A percentile compares a stretch with the other conserved stretches of the same genome.
Evolutionary conservation across 1,139 yeast genomes (phyloP).

Genomic region (Geotrichum restrictum): DNA sequence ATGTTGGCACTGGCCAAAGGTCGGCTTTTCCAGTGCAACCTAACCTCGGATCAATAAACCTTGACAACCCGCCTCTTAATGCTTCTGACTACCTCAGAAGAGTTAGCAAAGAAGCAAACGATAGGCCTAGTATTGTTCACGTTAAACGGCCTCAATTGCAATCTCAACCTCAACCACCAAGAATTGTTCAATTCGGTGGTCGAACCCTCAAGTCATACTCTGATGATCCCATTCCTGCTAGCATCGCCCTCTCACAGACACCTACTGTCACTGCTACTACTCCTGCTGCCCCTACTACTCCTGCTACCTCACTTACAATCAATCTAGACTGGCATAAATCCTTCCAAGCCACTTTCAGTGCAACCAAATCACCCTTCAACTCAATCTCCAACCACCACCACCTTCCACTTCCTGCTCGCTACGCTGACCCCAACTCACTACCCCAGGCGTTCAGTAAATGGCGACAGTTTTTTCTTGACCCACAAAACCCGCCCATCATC

Average conservation of each 20-base stretch:
- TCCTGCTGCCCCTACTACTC: neutral
- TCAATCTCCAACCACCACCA: neutral
- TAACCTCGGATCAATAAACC: slow-evolving; percentile 7
- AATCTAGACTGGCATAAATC: slow-evolving; percentile 23
- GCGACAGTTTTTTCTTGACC: slow-evolving; percentile 17
- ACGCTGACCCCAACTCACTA: slow-evolving; percentile 11
- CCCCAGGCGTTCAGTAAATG: slow-evolving; percentile 32
- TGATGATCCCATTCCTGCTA: slow-evolving; percentile 15
- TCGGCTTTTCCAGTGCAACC: slow-evolving; percentile 42
- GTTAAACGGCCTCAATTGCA: slow-evolving; percentile 3
- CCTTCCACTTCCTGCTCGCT: neutral
- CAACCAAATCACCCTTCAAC: slow-evolving; percentile 14
- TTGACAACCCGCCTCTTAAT: slow-evolving; percentile 23
- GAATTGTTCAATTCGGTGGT: slow-evolving; percentile 2
- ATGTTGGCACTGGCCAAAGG: slow-evolving; percentile 43
- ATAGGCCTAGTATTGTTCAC: slow-evolving; percentile 24
- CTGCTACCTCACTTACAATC: slow-evolving; percentile 12
- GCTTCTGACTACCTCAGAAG: slow-evolving; percentile 28
- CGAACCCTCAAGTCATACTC: slow-evolving; percentile 5
- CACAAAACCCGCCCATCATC: slow-evolving; percentile 6
- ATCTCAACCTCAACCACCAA: neutral
- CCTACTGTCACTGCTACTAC: neutral
- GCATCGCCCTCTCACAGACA: slow-evolving; percentile 11
- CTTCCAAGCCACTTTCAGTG: slow-evolving; percentile 22
- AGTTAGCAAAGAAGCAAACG: slow-evolving; percentile 29